Conservation (phyloP, 768 basidiomycete species). For the Tylopilus felleus region DNA sequence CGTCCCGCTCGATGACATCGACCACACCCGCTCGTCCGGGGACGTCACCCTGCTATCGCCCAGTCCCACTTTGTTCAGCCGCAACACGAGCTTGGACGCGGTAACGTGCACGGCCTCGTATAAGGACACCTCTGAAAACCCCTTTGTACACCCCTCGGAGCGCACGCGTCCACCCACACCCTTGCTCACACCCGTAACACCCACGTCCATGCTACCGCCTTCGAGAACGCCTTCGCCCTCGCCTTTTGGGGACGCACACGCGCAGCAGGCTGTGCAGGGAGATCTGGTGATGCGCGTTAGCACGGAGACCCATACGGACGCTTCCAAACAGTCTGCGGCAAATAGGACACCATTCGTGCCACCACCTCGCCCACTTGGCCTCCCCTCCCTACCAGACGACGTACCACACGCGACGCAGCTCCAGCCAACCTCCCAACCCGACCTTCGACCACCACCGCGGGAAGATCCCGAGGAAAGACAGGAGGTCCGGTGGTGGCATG, state of each 20-base stretch:
- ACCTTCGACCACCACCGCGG: conserved; percentile 26
- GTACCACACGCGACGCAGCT: conserved; percentile 36
- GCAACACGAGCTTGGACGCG: conserved; percentile 13
- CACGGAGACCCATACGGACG: neutral
- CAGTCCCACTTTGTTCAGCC: conserved; percentile 19
- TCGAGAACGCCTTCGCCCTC: conserved; percentile 13
- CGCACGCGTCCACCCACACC: conserved; percentile 1
- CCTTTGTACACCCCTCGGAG: conserved; percentile 39
- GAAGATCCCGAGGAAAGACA: conserved; percentile 28
- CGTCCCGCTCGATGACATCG: conserved; percentile 54
- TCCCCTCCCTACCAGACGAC: conserved; percentile 45
- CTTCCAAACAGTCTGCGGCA: conserved; percentile 1
- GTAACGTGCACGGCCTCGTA: neutral
- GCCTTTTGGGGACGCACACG: conserved; percentile 39
- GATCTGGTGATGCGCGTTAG: neutral
- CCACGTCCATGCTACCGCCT: neutral
- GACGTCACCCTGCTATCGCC: conserved; percentile 36
- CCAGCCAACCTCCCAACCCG: conserved; percentile 34
- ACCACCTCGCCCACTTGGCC: conserved; percentile 55
- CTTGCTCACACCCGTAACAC: neutral
- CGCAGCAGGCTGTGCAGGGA: conserved; percentile 18
- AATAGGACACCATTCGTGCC: conserved; percentile 27
- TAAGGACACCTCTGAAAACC: conserved; percentile 34
- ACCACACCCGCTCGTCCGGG: conserved; percentile 31
- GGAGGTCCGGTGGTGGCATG: conserved; percentile 74